A percentile compares a stretch with the other conserved stretches of the same genome.
Evolutionary conservation across 495 filamentous ascomycete genomes (phyloP).

Genomic region (Hypoxylon fragiforme): DNA sequence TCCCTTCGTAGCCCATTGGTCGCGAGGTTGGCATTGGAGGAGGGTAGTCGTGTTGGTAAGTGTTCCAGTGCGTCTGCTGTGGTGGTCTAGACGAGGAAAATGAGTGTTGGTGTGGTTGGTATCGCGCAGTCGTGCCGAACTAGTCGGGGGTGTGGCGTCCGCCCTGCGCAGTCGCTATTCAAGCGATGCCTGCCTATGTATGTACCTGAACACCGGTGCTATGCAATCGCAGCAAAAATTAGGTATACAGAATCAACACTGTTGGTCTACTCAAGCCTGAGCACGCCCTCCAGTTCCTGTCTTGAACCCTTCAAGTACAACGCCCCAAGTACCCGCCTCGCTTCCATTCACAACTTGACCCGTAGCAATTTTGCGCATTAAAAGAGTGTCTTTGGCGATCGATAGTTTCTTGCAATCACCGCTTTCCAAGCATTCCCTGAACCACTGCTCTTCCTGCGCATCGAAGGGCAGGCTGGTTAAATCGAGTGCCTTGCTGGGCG

Average conservation of each 20-base stretch:
- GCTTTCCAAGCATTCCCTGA: slow-evolving; percentile 63
- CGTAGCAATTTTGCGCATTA: slow-evolving; percentile 57
- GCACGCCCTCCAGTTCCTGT: slow-evolving; percentile 38
- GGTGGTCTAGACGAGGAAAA: slow-evolving; percentile 52
- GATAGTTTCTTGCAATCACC: slow-evolving; percentile 64
- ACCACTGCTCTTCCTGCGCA: slow-evolving; percentile 71
- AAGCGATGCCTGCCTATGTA: too few relatives aligned
- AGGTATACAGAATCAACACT: not conserved
- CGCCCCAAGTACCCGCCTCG: slow-evolving; percentile 36
- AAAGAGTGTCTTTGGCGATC: slow-evolving; percentile 67
- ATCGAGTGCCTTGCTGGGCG: slow-evolving; percentile 63
- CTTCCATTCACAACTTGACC: slow-evolving; percentile 20
- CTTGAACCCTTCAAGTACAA: slow-evolving; percentile 41
- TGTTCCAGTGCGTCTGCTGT: slow-evolving; percentile 44
- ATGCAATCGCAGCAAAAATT: slow-evolving; percentile 36
- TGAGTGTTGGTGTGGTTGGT: slow-evolving; percentile 50
- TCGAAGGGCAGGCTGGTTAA: slow-evolving; percentile 71
- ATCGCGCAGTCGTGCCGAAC: slow-evolving; percentile 51
- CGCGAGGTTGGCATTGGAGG: slow-evolving; percentile 26
- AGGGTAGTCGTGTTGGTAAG: slow-evolving; percentile 33
- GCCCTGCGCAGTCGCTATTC: slow-evolving; percentile 35
- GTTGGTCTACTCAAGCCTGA: slow-evolving; percentile 11
- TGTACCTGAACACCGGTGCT: slow-evolving; percentile 40
- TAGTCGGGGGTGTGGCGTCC: slow-evolving; percentile 53
- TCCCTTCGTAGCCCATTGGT: slow-evolving; percentile 31